A percentile compares a stretch with the other conserved stretches of the same genome.
Evolutionary conservation across 2,329 filamentous ascomycete species (phyloP).

Genomic region (Ophiosphaerella narmari): DNA sequence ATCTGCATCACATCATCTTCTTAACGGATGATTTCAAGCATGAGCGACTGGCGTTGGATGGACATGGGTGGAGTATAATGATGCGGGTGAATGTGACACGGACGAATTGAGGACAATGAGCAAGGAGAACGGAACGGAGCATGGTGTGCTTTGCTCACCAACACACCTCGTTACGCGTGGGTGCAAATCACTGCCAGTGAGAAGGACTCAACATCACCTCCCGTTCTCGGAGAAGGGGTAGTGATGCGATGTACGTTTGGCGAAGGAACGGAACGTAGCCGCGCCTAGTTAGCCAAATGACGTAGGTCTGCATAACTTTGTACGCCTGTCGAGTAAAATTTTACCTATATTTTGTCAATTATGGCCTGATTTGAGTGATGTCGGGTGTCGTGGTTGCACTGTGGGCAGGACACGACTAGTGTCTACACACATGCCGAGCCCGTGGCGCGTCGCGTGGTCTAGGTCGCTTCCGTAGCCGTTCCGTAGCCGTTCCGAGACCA

Average conservation of each 20-base stretch:
- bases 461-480: too few species aligned
- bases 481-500: too few species aligned
- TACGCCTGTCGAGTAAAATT: too few species aligned
- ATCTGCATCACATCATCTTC: conserved; percentile 22
- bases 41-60: conserved; percentile 45
- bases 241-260: background rate
- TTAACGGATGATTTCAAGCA: conserved; percentile 30
- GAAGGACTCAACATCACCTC: background rate
- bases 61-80: conserved; percentile 25
- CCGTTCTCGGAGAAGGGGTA: background rate
- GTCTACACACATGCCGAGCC: too few species aligned
- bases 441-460: too few species aligned
- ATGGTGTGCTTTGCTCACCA: background rate
- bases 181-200: background rate
- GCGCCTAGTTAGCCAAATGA: background rate
- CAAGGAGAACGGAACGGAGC: background rate
- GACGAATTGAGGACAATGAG: too few species aligned
- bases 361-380: too few species aligned
- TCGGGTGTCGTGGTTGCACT: too few species aligned
- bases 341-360: too few species aligned
- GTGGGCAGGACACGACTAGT: too few species aligned
- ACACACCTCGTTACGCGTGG: background rate
- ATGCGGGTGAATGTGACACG: background rate
- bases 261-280: background rate
- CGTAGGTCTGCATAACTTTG: too few species aligned